phyloP scores from a whole-genome alignment of 495 filamentous ascomycete genomes.

The Aspergillus leporis region DNA sequence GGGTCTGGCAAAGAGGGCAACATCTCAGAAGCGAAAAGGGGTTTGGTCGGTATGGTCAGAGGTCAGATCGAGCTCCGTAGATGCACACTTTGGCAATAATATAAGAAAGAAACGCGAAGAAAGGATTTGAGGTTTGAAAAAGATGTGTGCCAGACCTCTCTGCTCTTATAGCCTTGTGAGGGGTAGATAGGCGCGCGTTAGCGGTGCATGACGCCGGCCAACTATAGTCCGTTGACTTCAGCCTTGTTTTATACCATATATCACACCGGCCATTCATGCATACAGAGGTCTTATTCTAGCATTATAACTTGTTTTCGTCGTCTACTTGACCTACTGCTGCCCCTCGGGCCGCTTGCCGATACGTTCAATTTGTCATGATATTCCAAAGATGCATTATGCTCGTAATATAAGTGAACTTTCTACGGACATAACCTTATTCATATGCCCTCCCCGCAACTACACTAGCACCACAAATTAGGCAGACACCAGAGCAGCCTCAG shows the following conservation, averaged over 20 bases:
- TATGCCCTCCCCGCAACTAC: not conserved
- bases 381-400: not conserved
- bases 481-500: not conserved
- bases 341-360: not conserved
- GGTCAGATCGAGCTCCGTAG: too few relatives aligned
- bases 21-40: not conserved
- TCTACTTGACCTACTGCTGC: not conserved
- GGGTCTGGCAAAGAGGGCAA: not conserved
- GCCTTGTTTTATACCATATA: too few relatives aligned
- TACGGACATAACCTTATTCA: too few relatives aligned
- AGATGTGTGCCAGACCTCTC: too few relatives aligned
- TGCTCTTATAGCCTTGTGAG: not conserved
- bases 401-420: too few relatives aligned
- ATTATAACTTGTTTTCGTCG: not conserved
- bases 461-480: not conserved
- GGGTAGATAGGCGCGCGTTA: not conserved
- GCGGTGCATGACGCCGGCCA: too few relatives aligned
- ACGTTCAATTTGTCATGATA: not conserved
- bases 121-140: too few relatives aligned
- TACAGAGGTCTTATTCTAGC: not conserved
- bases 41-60: too few relatives aligned
- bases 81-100: too few relatives aligned
- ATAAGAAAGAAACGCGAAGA: too few relatives aligned
- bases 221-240: too few relatives aligned
- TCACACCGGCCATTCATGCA: too few relatives aligned